These are phyloP conservation scores for Diutina mesorugosa DNA, from an alignment of 1,139 yeast species.

Conservation along the genomic window DNA sequence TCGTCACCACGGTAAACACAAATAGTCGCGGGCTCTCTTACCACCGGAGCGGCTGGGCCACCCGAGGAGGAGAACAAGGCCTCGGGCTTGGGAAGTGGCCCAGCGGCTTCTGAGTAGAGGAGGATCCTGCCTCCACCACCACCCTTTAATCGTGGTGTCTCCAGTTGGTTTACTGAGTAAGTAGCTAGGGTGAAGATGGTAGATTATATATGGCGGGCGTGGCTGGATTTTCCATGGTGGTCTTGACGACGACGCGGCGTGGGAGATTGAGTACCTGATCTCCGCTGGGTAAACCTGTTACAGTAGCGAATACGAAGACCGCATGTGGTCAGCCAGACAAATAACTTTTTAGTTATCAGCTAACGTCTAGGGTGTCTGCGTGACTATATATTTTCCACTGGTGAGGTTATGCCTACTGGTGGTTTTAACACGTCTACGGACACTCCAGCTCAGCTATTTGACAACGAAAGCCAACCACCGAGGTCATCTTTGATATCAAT, in stretches of 20 bases:
- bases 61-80: not conserved
- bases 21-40: not conserved
- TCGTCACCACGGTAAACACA: not conserved
- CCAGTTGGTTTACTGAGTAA: not conserved
- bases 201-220: not conserved
- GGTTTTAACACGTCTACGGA: too few species aligned
- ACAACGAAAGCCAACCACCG: not conserved
- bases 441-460: too few species aligned
- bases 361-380: too few species aligned
- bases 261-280: not conserved
- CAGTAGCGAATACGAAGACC: not conserved
- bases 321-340: not conserved
- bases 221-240: not conserved
- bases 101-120: not conserved
- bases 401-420: too few species aligned
- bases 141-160: constrained; percentile 2
- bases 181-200: not conserved
- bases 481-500: not conserved
- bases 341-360: too few species aligned
- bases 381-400: too few species aligned
- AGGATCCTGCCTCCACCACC: not conserved
- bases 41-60: not conserved
- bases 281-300: not conserved
- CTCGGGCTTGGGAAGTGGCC: not conserved
- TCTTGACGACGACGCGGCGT: not conserved